These are phyloP conservation scores for Codiaeum variegatum DNA, from an alignment of 441 rosid genomes.

Conservation along the genomic window DNA sequence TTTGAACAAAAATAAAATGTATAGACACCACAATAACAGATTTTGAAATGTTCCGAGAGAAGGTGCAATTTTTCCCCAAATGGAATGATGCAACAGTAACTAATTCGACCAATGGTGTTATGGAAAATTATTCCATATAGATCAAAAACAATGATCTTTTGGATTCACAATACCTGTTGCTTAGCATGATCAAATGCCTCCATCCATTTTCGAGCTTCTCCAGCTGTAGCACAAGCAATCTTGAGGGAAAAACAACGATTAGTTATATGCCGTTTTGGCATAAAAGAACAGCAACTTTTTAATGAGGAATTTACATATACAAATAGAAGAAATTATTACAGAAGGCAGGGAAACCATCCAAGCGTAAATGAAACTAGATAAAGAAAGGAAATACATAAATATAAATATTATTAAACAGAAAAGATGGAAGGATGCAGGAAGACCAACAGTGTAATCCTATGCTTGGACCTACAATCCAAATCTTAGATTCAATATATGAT, in stretches of 20 bases:
- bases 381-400: neutral
- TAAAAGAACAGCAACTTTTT: neutral
- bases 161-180: slow-evolving; percentile 61
- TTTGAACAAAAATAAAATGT: no score
- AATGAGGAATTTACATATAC: slow-evolving; percentile 13
- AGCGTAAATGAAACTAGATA: neutral
- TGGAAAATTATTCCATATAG: slow-evolving; percentile 1
- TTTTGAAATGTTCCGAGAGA: no score
- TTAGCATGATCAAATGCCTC: slow-evolving; percentile 96
- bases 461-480: neutral
- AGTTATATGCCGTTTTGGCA: slow-evolving; percentile 12
- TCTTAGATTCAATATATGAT: neutral
- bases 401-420: neutral
- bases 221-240: slow-evolving; percentile 95
- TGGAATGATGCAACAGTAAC: neutral
- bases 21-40: no score
- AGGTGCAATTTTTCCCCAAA: no score
- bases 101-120: slow-evolving; percentile 9
- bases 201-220: slow-evolving; percentile 82
- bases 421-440: neutral
- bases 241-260: slow-evolving; percentile 33
- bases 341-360: neutral
- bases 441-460: neutral
- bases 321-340: neutral
- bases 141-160: slow-evolving; percentile 11